These are phyloP conservation scores for Aspergillus sp. DNA, from an alignment of 2,329 filamentous ascomycete species.

Conservation along the genomic window DNA sequence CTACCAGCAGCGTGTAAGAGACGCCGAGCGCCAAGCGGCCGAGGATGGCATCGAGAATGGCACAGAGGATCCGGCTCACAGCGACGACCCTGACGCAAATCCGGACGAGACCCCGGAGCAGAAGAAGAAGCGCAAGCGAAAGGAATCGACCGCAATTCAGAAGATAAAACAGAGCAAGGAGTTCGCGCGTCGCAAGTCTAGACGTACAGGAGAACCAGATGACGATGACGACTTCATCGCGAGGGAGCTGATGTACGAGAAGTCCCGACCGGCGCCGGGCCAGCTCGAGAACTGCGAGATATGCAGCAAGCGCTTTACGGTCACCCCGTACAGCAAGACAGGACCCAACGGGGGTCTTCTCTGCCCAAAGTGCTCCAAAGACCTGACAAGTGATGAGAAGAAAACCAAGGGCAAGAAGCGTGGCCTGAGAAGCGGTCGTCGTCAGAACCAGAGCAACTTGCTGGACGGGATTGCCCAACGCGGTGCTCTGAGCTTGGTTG, in stretches of 20 bases:
- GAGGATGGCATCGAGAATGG: slow-evolving; percentile 12
- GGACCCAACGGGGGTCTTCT: slow-evolving; percentile 79
- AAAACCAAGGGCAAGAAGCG: slow-evolving; percentile 45
- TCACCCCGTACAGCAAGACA: slow-evolving; percentile 77
- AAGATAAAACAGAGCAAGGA: slow-evolving; percentile 45
- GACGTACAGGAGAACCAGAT: slow-evolving; percentile 33
- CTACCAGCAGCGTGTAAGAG: slow-evolving; percentile 44
- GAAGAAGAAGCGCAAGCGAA: slow-evolving; percentile 48
- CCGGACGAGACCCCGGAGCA: slow-evolving; percentile 34
- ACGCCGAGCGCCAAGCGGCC: slow-evolving; percentile 36
- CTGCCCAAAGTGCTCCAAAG: slow-evolving; percentile 71
- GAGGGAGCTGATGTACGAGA: slow-evolving; percentile 47
- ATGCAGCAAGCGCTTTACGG: slow-evolving; percentile 81
- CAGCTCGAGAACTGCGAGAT: slow-evolving; percentile 82
- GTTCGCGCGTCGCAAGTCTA: slow-evolving; percentile 36
- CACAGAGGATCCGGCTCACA: slow-evolving; percentile 22
- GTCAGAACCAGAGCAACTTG: slow-evolving; percentile 73
- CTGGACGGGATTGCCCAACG: slow-evolving; percentile 57
- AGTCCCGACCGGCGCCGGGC: slow-evolving; percentile 56
- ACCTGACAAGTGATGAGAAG: slow-evolving; percentile 58
- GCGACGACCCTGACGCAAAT: slow-evolving; percentile 25
- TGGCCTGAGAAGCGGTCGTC: slow-evolving; percentile 51
- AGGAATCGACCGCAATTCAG: slow-evolving; percentile 36
- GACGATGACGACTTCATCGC: slow-evolving; percentile 40
- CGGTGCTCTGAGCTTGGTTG: slow-evolving; percentile 36